A percentile compares a stretch with the other conserved stretches of the same genome.
These are phyloP conservation scores for Globisporangium irregulare DNA, from an alignment of 352 stramenopile genomes.

Conservation along the genomic window DNA sequence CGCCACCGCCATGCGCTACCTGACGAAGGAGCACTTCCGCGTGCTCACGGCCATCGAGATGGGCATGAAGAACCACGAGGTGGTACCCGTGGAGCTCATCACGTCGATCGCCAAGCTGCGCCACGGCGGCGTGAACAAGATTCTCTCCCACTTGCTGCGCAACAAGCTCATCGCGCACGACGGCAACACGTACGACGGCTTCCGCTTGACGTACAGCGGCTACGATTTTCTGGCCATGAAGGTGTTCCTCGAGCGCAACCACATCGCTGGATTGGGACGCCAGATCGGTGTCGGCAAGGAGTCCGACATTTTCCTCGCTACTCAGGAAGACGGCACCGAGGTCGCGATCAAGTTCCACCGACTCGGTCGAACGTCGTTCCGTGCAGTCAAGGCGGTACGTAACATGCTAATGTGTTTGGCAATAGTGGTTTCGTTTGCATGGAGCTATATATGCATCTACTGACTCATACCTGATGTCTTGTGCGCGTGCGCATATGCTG, in stretches of 20 bases:
- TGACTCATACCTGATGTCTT: background rate
- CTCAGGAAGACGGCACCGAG: conserved; percentile 92
- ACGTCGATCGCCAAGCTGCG: conserved; percentile 95
- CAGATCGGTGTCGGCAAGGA: conserved; percentile 99
- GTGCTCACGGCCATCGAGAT: conserved; percentile 99
- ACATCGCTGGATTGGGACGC: conserved; percentile 89
- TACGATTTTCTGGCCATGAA: conserved; percentile 99
- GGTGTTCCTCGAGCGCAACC: conserved; percentile 92
- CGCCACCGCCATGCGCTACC: conserved; percentile 91
- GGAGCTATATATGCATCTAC: background rate
- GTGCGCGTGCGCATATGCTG: conserved; percentile 6
- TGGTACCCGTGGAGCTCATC: conserved; percentile 97
- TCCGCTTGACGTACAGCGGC: conserved; percentile 97
- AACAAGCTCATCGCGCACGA: conserved; percentile 99
- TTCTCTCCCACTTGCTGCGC: conserved; percentile 94
- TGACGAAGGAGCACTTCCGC: conserved; percentile 96
- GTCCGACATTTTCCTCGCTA: conserved; percentile 98
- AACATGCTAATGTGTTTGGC: background rate
- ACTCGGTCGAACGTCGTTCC: conserved; percentile 98
- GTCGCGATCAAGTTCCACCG: conserved; percentile 99
- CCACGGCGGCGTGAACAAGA: conserved; percentile 97
- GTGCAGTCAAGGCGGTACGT: conserved; percentile 90
- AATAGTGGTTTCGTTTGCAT: background rate
- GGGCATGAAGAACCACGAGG: conserved; percentile 98
- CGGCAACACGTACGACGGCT: conserved; percentile 95